These are phyloP conservation scores for Saccharomyces hybrid DNA, from an alignment of 1,139 yeast genomes.

Conservation along the genomic window DNA sequence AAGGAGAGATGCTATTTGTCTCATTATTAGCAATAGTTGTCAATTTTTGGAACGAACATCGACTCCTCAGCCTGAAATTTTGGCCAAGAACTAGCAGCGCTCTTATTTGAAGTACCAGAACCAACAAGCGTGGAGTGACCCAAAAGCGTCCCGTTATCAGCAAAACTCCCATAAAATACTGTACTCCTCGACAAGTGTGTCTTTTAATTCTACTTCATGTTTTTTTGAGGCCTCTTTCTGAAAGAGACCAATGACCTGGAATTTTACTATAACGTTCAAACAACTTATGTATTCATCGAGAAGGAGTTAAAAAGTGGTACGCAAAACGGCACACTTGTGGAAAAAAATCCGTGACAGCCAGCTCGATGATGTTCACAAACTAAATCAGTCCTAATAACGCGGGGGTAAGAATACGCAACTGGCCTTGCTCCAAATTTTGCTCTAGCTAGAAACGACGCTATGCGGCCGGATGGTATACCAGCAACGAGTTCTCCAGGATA, in stretches of 20 bases:
- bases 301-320: background rate
- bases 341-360: background rate
- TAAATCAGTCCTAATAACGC: background rate
- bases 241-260: background rate
- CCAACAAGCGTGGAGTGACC: conserved; percentile 12
- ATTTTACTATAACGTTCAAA: background rate
- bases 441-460: background rate
- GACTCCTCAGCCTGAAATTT: conserved; percentile 8
- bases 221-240: background rate
- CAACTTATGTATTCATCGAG: background rate
- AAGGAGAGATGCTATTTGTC: conserved; percentile 9
- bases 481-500: background rate
- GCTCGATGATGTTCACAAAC: background rate
- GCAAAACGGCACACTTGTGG: background rate
- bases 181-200: background rate
- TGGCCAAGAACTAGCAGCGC: conserved; percentile 10
- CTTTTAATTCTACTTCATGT: background rate
- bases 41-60: conserved; percentile 7
- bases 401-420: background rate
- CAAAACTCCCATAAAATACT: background rate
- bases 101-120: conserved; percentile 8
- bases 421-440: background rate
- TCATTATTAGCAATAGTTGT: conserved; percentile 12
- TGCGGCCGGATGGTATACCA: background rate
- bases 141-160: conserved; percentile 6